Evolutionary conservation across 108 stramenopile species (phyloP).

Genomic region (Schizochytrium sp.): DNA sequence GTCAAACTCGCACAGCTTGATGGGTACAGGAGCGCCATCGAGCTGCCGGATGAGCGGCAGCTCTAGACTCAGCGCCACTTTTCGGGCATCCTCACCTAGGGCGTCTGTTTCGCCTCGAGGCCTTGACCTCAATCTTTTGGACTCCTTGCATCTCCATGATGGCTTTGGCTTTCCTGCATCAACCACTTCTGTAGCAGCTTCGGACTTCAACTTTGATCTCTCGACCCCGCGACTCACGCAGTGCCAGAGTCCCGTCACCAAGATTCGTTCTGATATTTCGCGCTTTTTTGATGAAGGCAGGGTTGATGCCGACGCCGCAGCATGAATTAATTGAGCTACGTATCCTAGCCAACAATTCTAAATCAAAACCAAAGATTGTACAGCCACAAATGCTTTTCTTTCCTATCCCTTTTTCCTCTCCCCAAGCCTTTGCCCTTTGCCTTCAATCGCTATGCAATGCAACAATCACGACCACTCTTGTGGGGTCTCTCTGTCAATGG

Average conservation of each 20-base stretch:
- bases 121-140: not conserved
- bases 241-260: not conserved
- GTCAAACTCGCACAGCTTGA: not conserved
- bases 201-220: conserved; percentile 8
- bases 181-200: not conserved
- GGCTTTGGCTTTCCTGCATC: not conserved
- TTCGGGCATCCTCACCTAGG: not conserved
- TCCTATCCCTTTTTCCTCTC: too few species aligned
- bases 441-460: too few species aligned
- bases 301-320: not conserved
- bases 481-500: too few species aligned
- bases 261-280: not conserved
- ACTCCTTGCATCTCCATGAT: not conserved
- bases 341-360: too few species aligned
- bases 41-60: not conserved
- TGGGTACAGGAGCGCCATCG: not conserved
- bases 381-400: too few species aligned
- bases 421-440: too few species aligned
- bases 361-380: too few species aligned
- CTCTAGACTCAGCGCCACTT: not conserved
- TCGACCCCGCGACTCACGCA: not conserved
- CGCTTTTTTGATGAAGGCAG: not conserved
- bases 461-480: too few species aligned
- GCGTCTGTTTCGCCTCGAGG: not conserved
- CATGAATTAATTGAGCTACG: too few species aligned